Percentiles rank a stretch among this genome's conserved stretches.
Conservation (phyloP, 2,329 filamentous ascomycete species). For the Rutstroemia sp. region DNA sequence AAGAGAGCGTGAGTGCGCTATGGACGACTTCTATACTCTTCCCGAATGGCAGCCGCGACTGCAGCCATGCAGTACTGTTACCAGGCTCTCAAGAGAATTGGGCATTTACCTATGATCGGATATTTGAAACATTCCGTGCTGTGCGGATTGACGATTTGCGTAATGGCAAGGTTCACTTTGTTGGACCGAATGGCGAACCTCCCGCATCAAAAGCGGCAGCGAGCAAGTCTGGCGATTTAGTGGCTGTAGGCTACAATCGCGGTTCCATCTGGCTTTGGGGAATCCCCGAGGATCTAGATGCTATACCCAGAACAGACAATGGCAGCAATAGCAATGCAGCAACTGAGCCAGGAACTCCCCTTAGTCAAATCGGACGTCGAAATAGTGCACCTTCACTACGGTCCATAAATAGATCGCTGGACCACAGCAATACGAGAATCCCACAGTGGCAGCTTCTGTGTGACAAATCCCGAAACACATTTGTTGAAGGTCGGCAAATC, state of each 20-base stretch:
- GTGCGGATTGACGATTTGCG: slow-evolving; percentile 68
- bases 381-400: slow-evolving; percentile 27
- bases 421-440: slow-evolving; percentile 31
- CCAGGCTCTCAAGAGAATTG: slow-evolving; percentile 42
- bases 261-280: slow-evolving; percentile 75
- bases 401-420: slow-evolving; percentile 17
- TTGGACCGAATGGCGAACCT: slow-evolving; percentile 53
- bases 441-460: slow-evolving; percentile 64
- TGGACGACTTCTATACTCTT: slow-evolving; percentile 86
- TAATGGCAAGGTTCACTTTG: slow-evolving; percentile 74
- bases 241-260: slow-evolving; percentile 61
- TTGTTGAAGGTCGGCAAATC: slow-evolving; percentile 61
- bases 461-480: slow-evolving; percentile 59
- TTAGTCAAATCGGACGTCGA: slow-evolving; percentile 19
- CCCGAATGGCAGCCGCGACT: slow-evolving; percentile 71
- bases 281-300: slow-evolving; percentile 64
- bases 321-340: slow-evolving; percentile 27
- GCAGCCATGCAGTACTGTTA: slow-evolving; percentile 68
- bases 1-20: slow-evolving; percentile 63
- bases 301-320: slow-evolving; percentile 39
- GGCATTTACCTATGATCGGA: slow-evolving; percentile 71
- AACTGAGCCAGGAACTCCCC: slow-evolving; percentile 24
- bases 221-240: slow-evolving; percentile 62
- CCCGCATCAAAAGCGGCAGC: slow-evolving; percentile 65
- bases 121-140: slow-evolving; percentile 70